Percentiles rank a stretch among this genome's conserved stretches.
Evolutionary conservation across 2,329 filamentous ascomycete species (phyloP).

Genomic region (Cladosporium sp.): DNA sequence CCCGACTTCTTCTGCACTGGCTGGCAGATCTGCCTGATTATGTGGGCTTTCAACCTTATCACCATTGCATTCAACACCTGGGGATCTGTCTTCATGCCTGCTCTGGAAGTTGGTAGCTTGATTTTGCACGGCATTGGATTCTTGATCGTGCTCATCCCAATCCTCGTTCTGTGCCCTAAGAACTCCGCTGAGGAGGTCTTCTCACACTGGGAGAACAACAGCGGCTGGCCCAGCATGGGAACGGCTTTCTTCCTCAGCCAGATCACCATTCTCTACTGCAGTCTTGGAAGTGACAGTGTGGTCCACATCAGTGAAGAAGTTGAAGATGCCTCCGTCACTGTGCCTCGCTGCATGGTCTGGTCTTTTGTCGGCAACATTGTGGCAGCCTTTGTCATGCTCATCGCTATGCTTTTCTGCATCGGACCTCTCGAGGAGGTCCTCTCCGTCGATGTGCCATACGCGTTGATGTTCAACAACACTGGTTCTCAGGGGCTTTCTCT

Average conservation of each 20-base stretch:
- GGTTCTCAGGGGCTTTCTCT: conserved; percentile 18
- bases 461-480: conserved; percentile 23
- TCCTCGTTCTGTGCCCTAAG: conserved; percentile 28
- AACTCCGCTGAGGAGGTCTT: conserved; percentile 30
- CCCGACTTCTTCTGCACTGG: conserved; percentile 25
- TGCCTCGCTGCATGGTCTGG: conserved; percentile 30
- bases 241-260: conserved; percentile 27
- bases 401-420: conserved; percentile 29
- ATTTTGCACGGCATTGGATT: conserved; percentile 28
- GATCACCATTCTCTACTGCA: conserved; percentile 20
- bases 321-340: conserved; percentile 24
- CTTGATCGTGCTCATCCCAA: conserved; percentile 27
- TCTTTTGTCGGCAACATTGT: conserved; percentile 24
- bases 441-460: conserved; percentile 17
- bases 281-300: conserved; percentile 15
- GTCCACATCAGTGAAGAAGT: conserved; percentile 26
- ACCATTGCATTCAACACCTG: conserved; percentile 28
- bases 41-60: conserved; percentile 34
- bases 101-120: conserved; percentile 36
- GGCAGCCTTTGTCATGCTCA: conserved; percentile 21
- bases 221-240: conserved; percentile 27
- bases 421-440: conserved; percentile 26
- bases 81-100: conserved; percentile 31
- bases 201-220: conserved; percentile 22
- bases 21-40: conserved; percentile 29